phyloP scores from a whole-genome alignment of 2,329 filamentous ascomycete genomes.

The Colletotrichum viniferum region DNA sequence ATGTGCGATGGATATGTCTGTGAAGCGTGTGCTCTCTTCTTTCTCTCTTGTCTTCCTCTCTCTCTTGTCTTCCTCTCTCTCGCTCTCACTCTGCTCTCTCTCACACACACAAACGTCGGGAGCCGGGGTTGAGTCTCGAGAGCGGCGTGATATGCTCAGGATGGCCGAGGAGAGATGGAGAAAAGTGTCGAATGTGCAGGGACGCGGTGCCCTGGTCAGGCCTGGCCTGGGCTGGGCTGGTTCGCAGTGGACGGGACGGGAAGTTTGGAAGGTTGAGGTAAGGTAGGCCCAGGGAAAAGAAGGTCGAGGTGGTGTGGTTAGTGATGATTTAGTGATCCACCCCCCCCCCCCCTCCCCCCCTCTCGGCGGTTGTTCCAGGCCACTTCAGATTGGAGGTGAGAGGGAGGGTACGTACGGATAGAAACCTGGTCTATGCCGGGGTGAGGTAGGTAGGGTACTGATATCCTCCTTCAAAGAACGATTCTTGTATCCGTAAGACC shows the following conservation, averaged over 20 bases:
- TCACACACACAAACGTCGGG: neutral
- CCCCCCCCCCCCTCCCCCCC: neutral
- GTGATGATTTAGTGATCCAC: slow-evolving; percentile 19
- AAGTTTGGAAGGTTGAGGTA: slow-evolving; percentile 20
- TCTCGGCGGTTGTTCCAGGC: slow-evolving; percentile 7
- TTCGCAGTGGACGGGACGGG: slow-evolving; percentile 20
- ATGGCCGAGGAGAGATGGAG: neutral
- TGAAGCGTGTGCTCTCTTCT: neutral
- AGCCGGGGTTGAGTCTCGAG: neutral
- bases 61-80: neutral
- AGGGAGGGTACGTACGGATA: neutral
- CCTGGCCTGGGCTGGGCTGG: slow-evolving; percentile 13
- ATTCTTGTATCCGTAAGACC: neutral
- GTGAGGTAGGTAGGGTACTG: neutral
- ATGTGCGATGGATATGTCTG: neutral
- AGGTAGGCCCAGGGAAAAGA: slow-evolving; percentile 2
- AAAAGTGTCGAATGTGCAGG: slow-evolving; percentile 3
- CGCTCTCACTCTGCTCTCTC: neutral
- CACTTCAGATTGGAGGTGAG: slow-evolving; percentile 11
- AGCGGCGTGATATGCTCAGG: slow-evolving; percentile 3
- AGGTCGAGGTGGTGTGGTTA: slow-evolving; percentile 17
- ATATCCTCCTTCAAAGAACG: neutral
- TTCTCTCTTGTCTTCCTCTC: neutral
- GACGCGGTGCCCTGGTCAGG: slow-evolving; percentile 16
- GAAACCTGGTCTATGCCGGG: neutral